Base-by-base conservation (phyloP, 192 early-diverging fungal species). In the Glomus cerebriforme region DNA sequence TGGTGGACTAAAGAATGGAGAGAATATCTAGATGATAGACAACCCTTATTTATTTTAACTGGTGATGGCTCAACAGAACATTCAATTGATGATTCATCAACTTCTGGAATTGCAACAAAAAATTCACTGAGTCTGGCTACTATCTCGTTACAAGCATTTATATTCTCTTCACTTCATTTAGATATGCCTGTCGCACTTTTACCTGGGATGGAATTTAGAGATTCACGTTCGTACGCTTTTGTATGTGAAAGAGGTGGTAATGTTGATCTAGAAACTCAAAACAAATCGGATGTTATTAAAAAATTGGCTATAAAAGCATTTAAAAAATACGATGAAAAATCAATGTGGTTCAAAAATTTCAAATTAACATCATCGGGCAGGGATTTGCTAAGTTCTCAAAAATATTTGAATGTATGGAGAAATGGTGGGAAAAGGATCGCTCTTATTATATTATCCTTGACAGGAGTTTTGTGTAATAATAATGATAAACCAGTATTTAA, bases 21-120 rank as follows among this genome's bases (percentile, higher is more conserved):
- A 3, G 43, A 81, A 32, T 68, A 81, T 81, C 9, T 72, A 19
- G 17, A n/a, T 19, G 47, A 39, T 1, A 43, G 47, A 7, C 74
- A 62, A 80, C 79, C 80, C 2, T 37, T 73, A 17, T 79, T 81
- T 31, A 62, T 78, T 15, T 32, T 83, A 35, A 43, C 59, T 26
- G 72, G 77, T 22, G 83, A 83, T 76, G 76, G 68, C 26, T 79
- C 82, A 59, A 65, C 60, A 3, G 83, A 81, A 37, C 39, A 75
- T 58, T 54, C 58, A 77, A 19, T 27, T 7, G 64, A 78, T 8
- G 64, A 15, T 68, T 22, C 63, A 0, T 10, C 26, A 29, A 32
- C 31, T 15, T 29, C 45, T 54, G 32, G 32, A 4, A 47, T 26
- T 15, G 47, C 15, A 19, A 49, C 39, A 32, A 22, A 74, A 35